A percentile compares a stretch with the other conserved stretches of the same genome.
phyloP scores from a whole-genome alignment of 257 asterid species.

The Dorcoceras hygrometricum region DNA sequence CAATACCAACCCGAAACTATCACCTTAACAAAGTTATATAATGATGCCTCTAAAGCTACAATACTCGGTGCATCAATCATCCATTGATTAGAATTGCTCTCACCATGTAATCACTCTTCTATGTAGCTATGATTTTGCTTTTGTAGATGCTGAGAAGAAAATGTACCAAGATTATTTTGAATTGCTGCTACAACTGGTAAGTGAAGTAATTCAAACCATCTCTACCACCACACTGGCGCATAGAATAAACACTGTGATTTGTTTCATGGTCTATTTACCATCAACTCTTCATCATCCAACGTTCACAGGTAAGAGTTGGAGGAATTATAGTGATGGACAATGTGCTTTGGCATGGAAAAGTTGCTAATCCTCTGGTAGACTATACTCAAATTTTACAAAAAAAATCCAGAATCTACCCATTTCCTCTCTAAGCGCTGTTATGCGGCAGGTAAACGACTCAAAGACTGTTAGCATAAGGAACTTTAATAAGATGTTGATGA shows the following conservation, averaged over 20 bases:
- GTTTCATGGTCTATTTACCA: conserved; percentile 1
- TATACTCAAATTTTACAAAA: conserved; percentile 16
- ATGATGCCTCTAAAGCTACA: conserved; percentile 1
- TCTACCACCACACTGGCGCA: neutral
- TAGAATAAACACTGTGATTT: neutral
- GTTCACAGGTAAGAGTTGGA: conserved; percentile 69
- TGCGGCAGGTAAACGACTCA: conserved; percentile 57
- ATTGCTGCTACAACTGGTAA: conserved; percentile 78
- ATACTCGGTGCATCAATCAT: conserved; percentile 6
- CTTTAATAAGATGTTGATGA: conserved; percentile 63
- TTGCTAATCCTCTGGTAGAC: conserved; percentile 79
- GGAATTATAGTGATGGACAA: conserved; percentile 87
- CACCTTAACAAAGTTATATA: neutral
- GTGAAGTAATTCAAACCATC: conserved; percentile 24
- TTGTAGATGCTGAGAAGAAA: conserved; percentile 91
- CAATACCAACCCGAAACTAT: no score
- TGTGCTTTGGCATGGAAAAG: conserved; percentile 96
- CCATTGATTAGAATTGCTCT: conserved; percentile 3
- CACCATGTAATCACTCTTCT: conserved; percentile 23
- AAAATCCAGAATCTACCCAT: neutral
- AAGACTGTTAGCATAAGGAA: conserved; percentile 66
- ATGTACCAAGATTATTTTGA: conserved; percentile 86
- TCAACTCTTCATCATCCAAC: conserved; percentile 6
- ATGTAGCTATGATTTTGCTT: conserved; percentile 87
- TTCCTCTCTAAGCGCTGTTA: conserved; percentile 8